A percentile compares a stretch with the other conserved stretches of the same genome.
Conservation (phyloP, 1,284 basidiomycete species). For the Irpex lacteus region DNA sequence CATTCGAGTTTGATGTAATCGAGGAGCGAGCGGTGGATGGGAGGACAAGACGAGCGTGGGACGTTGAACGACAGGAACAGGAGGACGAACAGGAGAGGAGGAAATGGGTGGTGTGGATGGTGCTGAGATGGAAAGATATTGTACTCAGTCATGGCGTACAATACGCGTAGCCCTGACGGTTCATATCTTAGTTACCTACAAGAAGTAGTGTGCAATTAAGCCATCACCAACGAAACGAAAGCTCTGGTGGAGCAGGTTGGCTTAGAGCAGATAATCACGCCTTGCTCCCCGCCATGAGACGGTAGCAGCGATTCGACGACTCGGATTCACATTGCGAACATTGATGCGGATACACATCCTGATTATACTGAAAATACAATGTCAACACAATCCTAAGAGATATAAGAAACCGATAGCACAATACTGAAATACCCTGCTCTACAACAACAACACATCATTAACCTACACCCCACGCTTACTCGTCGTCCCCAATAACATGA, state of each 20-base stretch:
- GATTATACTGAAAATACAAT: background rate
- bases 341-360: background rate
- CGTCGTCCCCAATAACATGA: slow-evolving; percentile 35
- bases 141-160: background rate
- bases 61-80: slow-evolving; percentile 41
- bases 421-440: background rate
- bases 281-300: background rate
- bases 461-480: slow-evolving; percentile 4
- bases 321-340: background rate
- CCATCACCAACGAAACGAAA: background rate
- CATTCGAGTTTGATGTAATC: slow-evolving; percentile 46
- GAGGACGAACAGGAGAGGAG: slow-evolving; percentile 66
- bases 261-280: background rate
- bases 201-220: background rate
- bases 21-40: slow-evolving; percentile 48
- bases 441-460: background rate
- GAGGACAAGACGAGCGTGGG: slow-evolving; percentile 44
- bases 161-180: background rate
- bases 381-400: background rate
- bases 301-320: background rate
- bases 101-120: slow-evolving; percentile 68
- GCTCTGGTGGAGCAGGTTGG: no score
- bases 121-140: slow-evolving; percentile 45
- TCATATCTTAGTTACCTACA: background rate
- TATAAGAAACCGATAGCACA: background rate